These are phyloP conservation scores for Penicillium verhagenii DNA, from an alignment of 495 filamentous ascomycete genomes.

Conservation along the genomic window DNA sequence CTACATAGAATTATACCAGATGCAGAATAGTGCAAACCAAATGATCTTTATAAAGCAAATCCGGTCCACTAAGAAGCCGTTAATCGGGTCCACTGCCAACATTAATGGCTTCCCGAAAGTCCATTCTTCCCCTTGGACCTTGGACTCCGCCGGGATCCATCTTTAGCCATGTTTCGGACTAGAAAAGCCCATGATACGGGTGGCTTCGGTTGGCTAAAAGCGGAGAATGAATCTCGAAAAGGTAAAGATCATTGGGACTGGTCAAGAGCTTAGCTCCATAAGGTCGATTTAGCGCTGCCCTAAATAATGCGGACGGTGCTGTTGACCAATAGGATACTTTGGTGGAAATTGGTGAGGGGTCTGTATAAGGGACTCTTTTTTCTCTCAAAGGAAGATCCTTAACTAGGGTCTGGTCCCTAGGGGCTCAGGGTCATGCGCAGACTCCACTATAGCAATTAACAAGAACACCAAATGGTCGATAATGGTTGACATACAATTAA, in stretches of 20 bases:
- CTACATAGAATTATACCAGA: background rate
- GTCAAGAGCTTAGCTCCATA: background rate
- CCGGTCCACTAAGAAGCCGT: background rate
- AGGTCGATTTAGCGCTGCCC: background rate
- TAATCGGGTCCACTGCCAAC: background rate
- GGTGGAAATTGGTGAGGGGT: background rate
- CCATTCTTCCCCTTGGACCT: conserved; percentile 3
- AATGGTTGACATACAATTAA: background rate
- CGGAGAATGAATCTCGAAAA: conserved; percentile 1
- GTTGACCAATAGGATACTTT: background rate
- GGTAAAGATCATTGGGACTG: background rate
- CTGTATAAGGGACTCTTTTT: background rate
- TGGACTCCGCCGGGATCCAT: background rate
- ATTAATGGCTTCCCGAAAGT: conserved; percentile 8
- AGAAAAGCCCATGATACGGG: background rate
- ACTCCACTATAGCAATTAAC: background rate
- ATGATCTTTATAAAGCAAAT: background rate
- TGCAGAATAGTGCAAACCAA: background rate
- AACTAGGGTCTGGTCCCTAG: background rate
- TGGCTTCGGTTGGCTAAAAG: too few species aligned
- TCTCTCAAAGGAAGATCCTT: background rate
- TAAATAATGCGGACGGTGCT: background rate
- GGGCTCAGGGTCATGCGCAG: background rate
- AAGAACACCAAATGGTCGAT: background rate
- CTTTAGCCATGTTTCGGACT: background rate